Conservation (phyloP, 164 flowering plant genomes). For the Nymphaea colorata region DNA sequence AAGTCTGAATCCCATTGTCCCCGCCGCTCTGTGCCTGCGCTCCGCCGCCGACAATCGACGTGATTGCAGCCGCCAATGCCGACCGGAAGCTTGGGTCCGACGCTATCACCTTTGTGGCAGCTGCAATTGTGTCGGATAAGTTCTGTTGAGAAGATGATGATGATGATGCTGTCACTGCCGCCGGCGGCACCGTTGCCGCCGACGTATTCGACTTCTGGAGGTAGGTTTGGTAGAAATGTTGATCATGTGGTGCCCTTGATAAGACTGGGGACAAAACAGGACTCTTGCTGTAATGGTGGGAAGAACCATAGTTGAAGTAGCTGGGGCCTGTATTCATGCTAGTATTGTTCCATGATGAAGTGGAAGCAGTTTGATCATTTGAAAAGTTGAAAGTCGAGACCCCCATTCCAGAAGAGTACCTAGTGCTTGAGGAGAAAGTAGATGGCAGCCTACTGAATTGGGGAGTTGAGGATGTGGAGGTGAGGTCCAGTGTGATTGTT, state of each 20-base stretch:
- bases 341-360: not conserved
- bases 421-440: slow-evolving; percentile 5
- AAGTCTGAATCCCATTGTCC: slow-evolving; percentile 11
- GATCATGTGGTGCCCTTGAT: slow-evolving; percentile 25
- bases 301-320: slow-evolving; percentile 18
- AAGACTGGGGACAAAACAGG: slow-evolving; percentile 20
- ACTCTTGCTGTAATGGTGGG: slow-evolving; percentile 23
- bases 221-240: slow-evolving; percentile 26
- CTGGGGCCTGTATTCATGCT: slow-evolving; percentile 12
- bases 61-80: slow-evolving; percentile 65
- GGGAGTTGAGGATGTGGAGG: slow-evolving; percentile 33
- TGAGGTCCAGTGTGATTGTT: slow-evolving; percentile 90
- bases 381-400: slow-evolving; percentile 51
- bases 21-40: not conserved
- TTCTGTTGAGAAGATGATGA: slow-evolving; percentile 8
- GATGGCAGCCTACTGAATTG: slow-evolving; percentile 25
- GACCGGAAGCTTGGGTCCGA: slow-evolving; percentile 79
- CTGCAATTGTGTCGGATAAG: slow-evolving; percentile 37
- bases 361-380: slow-evolving; percentile 25
- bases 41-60: slow-evolving; percentile 41
- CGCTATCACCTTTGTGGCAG: slow-evolving; percentile 78
- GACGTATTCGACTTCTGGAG: slow-evolving; percentile 22
- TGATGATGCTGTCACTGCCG: not conserved
- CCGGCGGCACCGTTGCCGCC: not conserved
- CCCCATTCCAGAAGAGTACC: slow-evolving; percentile 12